A percentile compares a stretch with the other conserved stretches of the same genome.
Conservation (phyloP, 2,329 filamentous ascomycete species). For the Dothideomycetes sp. region DNA sequence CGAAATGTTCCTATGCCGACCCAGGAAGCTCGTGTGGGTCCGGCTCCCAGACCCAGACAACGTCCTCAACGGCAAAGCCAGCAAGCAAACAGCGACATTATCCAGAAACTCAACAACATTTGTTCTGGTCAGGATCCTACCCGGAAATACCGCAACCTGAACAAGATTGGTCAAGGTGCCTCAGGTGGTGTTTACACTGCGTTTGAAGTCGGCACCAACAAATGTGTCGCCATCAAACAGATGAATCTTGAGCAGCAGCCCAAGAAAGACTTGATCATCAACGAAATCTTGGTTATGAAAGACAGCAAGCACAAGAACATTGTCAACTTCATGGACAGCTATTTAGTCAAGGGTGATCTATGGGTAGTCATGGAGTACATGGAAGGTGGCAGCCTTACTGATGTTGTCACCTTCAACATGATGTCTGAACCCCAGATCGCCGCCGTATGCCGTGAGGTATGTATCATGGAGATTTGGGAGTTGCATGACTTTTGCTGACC, state of each 20-base stretch:
- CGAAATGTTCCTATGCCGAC: constrained; percentile 36
- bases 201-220: constrained; percentile 72
- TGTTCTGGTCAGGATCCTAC: constrained; percentile 86
- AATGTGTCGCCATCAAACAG: constrained; percentile 95
- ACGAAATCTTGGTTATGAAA: constrained; percentile 98
- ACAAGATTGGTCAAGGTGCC: constrained; percentile 94
- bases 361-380: constrained; percentile 99
- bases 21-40: constrained; percentile 42
- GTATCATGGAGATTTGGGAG: constrained; percentile 31
- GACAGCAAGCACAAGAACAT: constrained; percentile 98
- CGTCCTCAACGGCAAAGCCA: constrained; percentile 64
- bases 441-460: constrained; percentile 72
- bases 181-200: constrained; percentile 93
- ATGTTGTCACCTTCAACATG: constrained; percentile 98
- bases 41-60: constrained; percentile 62
- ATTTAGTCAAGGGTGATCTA: constrained; percentile 76
- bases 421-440: constrained; percentile 98
- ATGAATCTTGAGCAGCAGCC: constrained; percentile 99
- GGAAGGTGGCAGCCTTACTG: constrained; percentile 94
- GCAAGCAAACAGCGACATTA: constrained; percentile 60
- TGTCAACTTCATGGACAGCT: constrained; percentile 98
- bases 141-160: constrained; percentile 75
- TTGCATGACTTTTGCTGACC: constrained; percentile 21
- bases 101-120: constrained; percentile 75
- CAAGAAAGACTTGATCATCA: constrained; percentile 98